Evolutionary conservation across 805 yeast genomes (phyloP).

Genomic region (Metschnikowia arizonensis): DNA sequence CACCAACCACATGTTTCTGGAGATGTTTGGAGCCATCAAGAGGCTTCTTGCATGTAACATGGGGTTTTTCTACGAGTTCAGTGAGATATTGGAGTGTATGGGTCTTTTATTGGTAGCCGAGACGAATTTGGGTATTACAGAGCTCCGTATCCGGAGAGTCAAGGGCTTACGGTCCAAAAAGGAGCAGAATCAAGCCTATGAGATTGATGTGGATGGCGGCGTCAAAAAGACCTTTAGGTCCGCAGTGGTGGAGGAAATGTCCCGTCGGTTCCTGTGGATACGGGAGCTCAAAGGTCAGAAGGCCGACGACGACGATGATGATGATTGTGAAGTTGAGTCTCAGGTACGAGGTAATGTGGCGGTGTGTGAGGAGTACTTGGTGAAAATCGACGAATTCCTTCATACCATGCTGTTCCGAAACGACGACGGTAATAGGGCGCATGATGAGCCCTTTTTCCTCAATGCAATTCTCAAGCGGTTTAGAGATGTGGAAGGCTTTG

Average conservation of each 20-base stretch:
- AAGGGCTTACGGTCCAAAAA: slow-evolving; percentile 63
- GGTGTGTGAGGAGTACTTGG: slow-evolving; percentile 4
- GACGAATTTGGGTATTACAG: slow-evolving; percentile 22
- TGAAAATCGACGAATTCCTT: slow-evolving; percentile 18
- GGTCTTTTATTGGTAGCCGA: slow-evolving; percentile 64
- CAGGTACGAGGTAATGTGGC: slow-evolving; percentile 4
- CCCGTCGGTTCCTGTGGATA: slow-evolving; percentile 46
- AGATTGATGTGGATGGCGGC: neutral
- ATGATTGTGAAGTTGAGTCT: slow-evolving; percentile 8
- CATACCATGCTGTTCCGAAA: slow-evolving; percentile 18
- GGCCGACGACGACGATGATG: slow-evolving; percentile 6
- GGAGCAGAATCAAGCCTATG: slow-evolving; percentile 23
- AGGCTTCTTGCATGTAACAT: slow-evolving; percentile 24
- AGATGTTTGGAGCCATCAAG: slow-evolving; percentile 20
- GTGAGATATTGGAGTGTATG: slow-evolving; percentile 65
- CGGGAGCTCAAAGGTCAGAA: slow-evolving; percentile 4
- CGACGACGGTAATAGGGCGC: too few species aligned
- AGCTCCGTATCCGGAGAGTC: slow-evolving; percentile 62
- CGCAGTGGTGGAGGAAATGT: slow-evolving; percentile 40
- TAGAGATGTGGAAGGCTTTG: slow-evolving; percentile 83
- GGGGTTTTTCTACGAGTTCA: slow-evolving; percentile 40
- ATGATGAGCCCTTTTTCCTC: slow-evolving; percentile 31
- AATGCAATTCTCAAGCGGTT: slow-evolving; percentile 65
- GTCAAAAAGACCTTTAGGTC: slow-evolving; percentile 29
- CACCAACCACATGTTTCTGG: neutral